Evolutionary conservation across 257 asterid genomes (phyloP).

Genomic region (Solanum bulbocastanum): DNA sequence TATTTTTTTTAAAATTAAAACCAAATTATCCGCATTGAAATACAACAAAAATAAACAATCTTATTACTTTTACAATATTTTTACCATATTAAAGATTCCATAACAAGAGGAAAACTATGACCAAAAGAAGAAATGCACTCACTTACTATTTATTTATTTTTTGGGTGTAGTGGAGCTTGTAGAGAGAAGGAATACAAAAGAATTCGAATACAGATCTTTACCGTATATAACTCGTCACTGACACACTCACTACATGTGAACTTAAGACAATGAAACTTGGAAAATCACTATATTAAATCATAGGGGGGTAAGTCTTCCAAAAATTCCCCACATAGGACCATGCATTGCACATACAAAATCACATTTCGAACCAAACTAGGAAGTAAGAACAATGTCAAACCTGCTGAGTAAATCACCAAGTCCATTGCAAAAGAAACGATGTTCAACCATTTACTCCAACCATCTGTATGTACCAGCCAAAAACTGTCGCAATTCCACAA

Average conservation of each 20-base stretch:
- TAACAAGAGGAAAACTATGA: neutral
- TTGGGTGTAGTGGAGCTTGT: too few relatives aligned
- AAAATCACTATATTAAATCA: neutral
- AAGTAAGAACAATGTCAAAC: neutral
- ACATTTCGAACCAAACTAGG: neutral
- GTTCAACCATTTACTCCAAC: neutral
- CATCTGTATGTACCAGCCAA: neutral
- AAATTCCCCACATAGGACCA: neutral
- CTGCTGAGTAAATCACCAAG: neutral
- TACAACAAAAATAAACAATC: neutral
- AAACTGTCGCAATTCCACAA: neutral
- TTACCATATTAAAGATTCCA: neutral
- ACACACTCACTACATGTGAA: neutral
- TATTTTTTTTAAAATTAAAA: neutral
- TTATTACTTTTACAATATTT: neutral
- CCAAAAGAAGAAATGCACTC: neutral
- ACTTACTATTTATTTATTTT: too few relatives aligned
- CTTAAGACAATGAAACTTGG: neutral
- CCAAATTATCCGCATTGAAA: neutral
- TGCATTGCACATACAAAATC: neutral
- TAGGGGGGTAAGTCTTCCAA: neutral
- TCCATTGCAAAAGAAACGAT: neutral
- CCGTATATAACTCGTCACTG: neutral
- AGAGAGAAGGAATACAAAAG: too few relatives aligned
- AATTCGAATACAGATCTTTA: too few relatives aligned